A percentile compares a stretch with the other conserved stretches of the same genome.
Evolutionary conservation across 2,329 filamentous ascomycete genomes (phyloP).

Genomic region (Alternaria arbusti): DNA sequence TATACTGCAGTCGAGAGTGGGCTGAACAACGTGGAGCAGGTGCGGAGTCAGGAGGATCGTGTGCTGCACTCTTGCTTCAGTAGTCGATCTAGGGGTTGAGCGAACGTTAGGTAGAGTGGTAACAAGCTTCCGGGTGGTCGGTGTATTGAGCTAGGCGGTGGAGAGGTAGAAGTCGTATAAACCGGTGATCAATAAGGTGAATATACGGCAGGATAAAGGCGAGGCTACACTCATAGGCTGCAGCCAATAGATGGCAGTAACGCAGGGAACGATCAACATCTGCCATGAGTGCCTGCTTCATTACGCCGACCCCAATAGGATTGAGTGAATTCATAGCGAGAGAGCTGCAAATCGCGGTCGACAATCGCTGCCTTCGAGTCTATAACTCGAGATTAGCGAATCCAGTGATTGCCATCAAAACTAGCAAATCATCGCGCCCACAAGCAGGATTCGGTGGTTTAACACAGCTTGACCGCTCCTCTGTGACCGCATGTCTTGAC

Average conservation of each 20-base stretch:
- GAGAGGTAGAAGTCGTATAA: background rate
- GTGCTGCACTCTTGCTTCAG: background rate
- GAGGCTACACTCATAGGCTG: background rate
- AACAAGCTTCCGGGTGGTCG: background rate
- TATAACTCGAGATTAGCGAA: background rate
- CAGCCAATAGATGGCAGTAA: background rate
- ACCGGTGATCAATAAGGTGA: background rate
- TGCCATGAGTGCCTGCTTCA: background rate
- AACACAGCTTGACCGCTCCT: background rate
- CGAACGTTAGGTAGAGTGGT: background rate
- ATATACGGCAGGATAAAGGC: background rate
- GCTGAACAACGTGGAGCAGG: background rate
- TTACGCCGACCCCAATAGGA: background rate
- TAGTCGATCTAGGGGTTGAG: background rate
- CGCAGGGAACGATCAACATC: background rate
- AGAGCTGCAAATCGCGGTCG: background rate
- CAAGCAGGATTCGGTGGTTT: too few relatives aligned
- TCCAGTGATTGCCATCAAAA: background rate
- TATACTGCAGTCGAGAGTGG: background rate
- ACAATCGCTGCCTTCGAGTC: background rate
- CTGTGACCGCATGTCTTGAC: fast-evolving
- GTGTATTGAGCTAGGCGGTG: background rate
- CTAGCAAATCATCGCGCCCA: background rate
- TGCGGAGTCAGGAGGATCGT: background rate
- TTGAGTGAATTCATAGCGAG: background rate